phyloP scores from a whole-genome alignment of 768 basidiomycete genomes.

The Ramaria rubella region DNA sequence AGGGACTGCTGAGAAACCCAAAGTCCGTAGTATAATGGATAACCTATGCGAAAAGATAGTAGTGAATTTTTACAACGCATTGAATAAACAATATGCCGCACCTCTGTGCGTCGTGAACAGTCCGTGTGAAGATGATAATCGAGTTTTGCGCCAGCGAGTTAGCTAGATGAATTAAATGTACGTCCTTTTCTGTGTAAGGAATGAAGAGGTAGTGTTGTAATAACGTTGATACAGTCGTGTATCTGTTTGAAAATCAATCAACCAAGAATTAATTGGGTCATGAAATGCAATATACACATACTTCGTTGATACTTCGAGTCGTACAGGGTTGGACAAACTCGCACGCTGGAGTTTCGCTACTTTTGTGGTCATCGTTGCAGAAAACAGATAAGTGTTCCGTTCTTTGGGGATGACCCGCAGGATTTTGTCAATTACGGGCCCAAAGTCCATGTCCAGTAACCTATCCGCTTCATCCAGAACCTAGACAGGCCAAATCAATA shows the following conservation, averaged over 20 bases:
- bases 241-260: slow-evolving; percentile 48
- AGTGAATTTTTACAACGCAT: background rate
- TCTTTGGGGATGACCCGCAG: slow-evolving; percentile 92
- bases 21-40: slow-evolving; percentile 79
- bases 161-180: slow-evolving; percentile 80
- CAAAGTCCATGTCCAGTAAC: slow-evolving; percentile 93
- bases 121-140: slow-evolving; percentile 93
- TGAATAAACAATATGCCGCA: slow-evolving; percentile 22
- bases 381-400: slow-evolving; percentile 92
- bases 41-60: slow-evolving; percentile 41
- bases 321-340: slow-evolving; percentile 86
- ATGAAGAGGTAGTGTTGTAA: slow-evolving; percentile 95
- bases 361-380: slow-evolving; percentile 98
- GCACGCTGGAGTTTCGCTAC: slow-evolving; percentile 94
- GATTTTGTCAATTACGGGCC: slow-evolving; percentile 92
- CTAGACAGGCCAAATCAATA: slow-evolving; percentile 32
- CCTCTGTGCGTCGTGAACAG: slow-evolving; percentile 89
- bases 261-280: background rate
- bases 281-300: slow-evolving; percentile 31
- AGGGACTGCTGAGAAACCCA: slow-evolving; percentile 93
- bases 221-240: slow-evolving; percentile 92
- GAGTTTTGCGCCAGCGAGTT: slow-evolving; percentile 89
- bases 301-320: slow-evolving; percentile 92
- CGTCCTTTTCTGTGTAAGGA: slow-evolving; percentile 87
- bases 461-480: slow-evolving; percentile 98